Evolutionary conservation across 495 filamentous ascomycete species (phyloP), one percentile per base, ranked within the genome.

Genomic region (Neurospora cerealis): DNA sequence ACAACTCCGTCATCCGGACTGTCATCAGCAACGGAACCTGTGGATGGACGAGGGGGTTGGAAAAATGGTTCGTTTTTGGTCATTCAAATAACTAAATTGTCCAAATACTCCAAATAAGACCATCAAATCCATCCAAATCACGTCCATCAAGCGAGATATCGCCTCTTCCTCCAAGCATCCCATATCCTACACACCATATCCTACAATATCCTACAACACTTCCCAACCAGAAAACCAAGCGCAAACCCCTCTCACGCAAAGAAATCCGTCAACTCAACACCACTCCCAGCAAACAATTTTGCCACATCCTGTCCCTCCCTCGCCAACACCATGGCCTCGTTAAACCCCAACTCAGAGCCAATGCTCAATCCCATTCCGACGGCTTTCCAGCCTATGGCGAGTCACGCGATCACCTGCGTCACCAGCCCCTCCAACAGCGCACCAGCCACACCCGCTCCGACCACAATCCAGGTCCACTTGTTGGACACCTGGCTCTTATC

Each of bases 401-500:
- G 54, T 66, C 54, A 66, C 54, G 54, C 54, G 15, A 66, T 66
- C 46, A 73, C 6, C 28, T 42, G 37, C 42, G 32, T 39, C 1
- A 81, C 46, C 9, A 71, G 48, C 7, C 73, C 75, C 46, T 85
- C 81, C 3, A 81, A 17, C 15, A 78, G 54, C 0, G 78, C 80
- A 28, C 79, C 81, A 0, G 75, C 81, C 36, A 81, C 80, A 6
- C 88, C 88, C 41, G 79, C 80, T 0, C 83, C 86, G 1, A 85
- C 74, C 3, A 89, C 82, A 54, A 81, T 81, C 85, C 87, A 88
- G 19, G 84, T 74, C 88, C 88, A 90, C 70, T 85, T 85, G 69
- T 88, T 90, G 41, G 75, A 73, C 11, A 88, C 15, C 75, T 88
- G 86, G 37, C 73, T 70, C 3, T 81, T 42, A n/a, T 77, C 77